Percentiles rank a stretch among this genome's conserved stretches.
These are phyloP conservation scores for Limonium bicolor DNA, from an alignment of 148 eudicot genomes.

Conservation along the genomic window DNA sequence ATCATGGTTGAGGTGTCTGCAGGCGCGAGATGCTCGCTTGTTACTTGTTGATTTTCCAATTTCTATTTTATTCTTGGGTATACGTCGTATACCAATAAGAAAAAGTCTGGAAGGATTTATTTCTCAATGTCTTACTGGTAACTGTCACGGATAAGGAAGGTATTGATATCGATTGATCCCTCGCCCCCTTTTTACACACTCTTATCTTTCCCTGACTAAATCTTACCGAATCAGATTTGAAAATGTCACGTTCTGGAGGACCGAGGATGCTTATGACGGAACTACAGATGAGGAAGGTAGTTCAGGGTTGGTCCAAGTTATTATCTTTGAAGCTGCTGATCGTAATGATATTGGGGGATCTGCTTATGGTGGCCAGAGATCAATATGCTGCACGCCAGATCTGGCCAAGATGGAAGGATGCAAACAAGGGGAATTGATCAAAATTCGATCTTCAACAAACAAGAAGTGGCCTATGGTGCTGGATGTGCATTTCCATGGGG, in stretches of 20 bases:
- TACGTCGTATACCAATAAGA: no score
- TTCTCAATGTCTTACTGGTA: no score
- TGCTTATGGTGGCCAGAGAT: slow-evolving; percentile 88
- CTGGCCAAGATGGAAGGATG: slow-evolving; percentile 98
- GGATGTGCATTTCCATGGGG: slow-evolving; percentile 61
- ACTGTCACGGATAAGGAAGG: no score
- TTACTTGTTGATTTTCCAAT: no score
- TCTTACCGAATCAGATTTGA: slow-evolving; percentile 43
- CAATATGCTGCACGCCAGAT: slow-evolving; percentile 96
- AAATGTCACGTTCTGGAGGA: slow-evolving; percentile 90
- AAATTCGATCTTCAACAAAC: slow-evolving; percentile 49
- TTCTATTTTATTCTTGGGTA: no score
- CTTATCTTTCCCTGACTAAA: no score
- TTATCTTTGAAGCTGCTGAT: slow-evolving; percentile 91
- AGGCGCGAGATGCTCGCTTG: no score
- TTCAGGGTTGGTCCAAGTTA: slow-evolving; percentile 67
- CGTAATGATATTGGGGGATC: slow-evolving; percentile 97
- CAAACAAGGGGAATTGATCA: slow-evolving; percentile 83
- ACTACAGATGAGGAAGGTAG: slow-evolving; percentile 38
- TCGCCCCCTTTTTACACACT: slow-evolving; percentile 15
- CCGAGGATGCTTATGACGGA: slow-evolving; percentile 43
- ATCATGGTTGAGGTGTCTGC: no score
- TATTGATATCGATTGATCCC: no score
- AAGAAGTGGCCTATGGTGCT: slow-evolving; percentile 60
- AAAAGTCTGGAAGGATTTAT: no score